Evolutionary conservation across 345 rosid genomes (phyloP).

Genomic region (Moringa oleifera): DNA sequence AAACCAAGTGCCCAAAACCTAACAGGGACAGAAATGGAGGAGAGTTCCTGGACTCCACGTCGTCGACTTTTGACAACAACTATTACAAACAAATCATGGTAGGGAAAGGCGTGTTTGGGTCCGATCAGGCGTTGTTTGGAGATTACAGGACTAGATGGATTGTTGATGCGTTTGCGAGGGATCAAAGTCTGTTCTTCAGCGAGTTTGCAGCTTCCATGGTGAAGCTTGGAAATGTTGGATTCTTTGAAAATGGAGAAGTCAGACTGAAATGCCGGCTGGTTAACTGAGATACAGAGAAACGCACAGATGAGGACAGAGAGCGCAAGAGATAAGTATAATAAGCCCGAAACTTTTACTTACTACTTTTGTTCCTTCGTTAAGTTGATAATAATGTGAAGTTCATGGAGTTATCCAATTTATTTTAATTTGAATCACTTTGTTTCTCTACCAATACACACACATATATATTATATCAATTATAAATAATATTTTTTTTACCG

Average conservation of each 20-base stretch:
- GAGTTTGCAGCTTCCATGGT: conserved; percentile 70
- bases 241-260: conserved; percentile 57
- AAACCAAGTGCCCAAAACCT: conserved; percentile 33
- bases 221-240: conserved; percentile 66
- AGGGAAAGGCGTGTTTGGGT: conserved; percentile 60
- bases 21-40: conserved; percentile 51
- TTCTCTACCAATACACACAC: no score
- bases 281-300: conserved; percentile 28
- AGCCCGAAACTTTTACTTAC: no score
- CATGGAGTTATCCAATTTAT: no score
- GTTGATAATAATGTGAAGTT: no score
- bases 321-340: no score
- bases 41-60: conserved; percentile 49
- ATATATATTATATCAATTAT: no score
- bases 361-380: no score
- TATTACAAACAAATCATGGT: conserved; percentile 55
- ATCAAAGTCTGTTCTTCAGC: conserved; percentile 56
- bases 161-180: conserved; percentile 50
- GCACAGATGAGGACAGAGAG: not conserved
- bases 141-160: conserved; percentile 55
- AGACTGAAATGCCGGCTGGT: conserved; percentile 44
- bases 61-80: conserved; percentile 53
- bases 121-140: conserved; percentile 51
- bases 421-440: no score
- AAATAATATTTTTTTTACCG: no score